Evolutionary conservation across 305 asterid species (phyloP).

Genomic region (Solanum aculeatissimum): DNA sequence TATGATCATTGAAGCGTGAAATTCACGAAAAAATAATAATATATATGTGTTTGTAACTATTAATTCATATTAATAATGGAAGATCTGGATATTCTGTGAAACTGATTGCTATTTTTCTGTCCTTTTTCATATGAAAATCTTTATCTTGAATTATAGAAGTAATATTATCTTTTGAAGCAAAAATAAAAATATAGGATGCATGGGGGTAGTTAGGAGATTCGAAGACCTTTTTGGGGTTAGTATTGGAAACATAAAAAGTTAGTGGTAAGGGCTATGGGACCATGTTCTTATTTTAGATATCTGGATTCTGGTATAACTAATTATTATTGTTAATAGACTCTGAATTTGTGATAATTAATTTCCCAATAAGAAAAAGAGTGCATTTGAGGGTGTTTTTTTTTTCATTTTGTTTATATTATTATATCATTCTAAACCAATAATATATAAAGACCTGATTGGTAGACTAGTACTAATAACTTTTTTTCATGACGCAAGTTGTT

Average conservation of each 20-base stretch:
- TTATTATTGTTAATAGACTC: background rate
- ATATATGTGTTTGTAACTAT: background rate
- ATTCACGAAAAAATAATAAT: background rate
- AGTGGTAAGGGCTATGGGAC: background rate
- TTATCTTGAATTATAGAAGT: background rate
- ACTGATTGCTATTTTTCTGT: background rate
- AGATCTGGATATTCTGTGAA: background rate
- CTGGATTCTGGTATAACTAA: background rate
- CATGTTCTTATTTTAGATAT: background rate
- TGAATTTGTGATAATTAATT: background rate
- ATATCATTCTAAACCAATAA: background rate
- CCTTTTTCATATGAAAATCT: background rate
- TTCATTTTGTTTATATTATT: background rate
- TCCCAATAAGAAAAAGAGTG: background rate
- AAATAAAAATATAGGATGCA: background rate
- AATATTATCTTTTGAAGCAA: background rate
- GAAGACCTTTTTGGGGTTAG: background rate
- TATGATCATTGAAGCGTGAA: accelerated
- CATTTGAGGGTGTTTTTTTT: background rate
- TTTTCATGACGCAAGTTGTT: background rate
- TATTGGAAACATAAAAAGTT: background rate
- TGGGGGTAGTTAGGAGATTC: background rate
- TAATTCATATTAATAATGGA: background rate
- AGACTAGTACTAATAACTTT: background rate
- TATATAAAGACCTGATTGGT: background rate